A percentile compares a stretch with the other conserved stretches of the same genome.
These are phyloP conservation scores for Cyathus pygmaeus DNA, from an alignment of 1,284 basidiomycete species.

Conservation along the genomic window DNA sequence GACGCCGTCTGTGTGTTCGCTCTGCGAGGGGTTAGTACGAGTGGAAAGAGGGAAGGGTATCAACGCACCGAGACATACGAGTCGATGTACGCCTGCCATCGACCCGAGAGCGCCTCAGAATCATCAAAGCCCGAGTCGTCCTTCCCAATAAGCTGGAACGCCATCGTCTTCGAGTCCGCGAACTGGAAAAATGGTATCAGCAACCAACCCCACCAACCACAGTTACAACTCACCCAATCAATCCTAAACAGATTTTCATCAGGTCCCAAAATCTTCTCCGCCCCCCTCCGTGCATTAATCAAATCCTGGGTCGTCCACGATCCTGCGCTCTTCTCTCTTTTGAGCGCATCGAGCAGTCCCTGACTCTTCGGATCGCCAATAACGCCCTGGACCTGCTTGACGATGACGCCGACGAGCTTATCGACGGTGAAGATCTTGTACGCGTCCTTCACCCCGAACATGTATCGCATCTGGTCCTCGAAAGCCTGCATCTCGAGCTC, in stretches of 20 bases:
- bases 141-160: slow-evolving; percentile 88
- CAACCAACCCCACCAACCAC: not conserved
- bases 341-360: slow-evolving; percentile 84
- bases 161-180: slow-evolving; percentile 75
- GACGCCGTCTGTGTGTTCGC: slow-evolving; percentile 62
- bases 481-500: slow-evolving; percentile 89
- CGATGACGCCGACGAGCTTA: slow-evolving; percentile 87
- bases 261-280: slow-evolving; percentile 84
- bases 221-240: slow-evolving; percentile 80
- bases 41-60: slow-evolving; percentile 2
- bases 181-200: slow-evolving; percentile 56
- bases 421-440: slow-evolving; percentile 95
- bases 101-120: slow-evolving; percentile 81
- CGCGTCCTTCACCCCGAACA: slow-evolving; percentile 87
- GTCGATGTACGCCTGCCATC: slow-evolving; percentile 92
- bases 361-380: slow-evolving; percentile 86
- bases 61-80: slow-evolving; percentile 82
- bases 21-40: slow-evolving; percentile 43
- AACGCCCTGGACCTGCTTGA: slow-evolving; percentile 89
- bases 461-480: slow-evolving; percentile 90
- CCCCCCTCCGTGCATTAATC: slow-evolving; percentile 84
- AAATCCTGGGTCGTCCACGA: slow-evolving; percentile 83
- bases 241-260: slow-evolving; percentile 95
- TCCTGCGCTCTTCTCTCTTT: slow-evolving; percentile 76
- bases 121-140: slow-evolving; percentile 92